phyloP scores from a whole-genome alignment of 2,329 filamentous ascomycete species.

The Fusarium virguliforme region DNA sequence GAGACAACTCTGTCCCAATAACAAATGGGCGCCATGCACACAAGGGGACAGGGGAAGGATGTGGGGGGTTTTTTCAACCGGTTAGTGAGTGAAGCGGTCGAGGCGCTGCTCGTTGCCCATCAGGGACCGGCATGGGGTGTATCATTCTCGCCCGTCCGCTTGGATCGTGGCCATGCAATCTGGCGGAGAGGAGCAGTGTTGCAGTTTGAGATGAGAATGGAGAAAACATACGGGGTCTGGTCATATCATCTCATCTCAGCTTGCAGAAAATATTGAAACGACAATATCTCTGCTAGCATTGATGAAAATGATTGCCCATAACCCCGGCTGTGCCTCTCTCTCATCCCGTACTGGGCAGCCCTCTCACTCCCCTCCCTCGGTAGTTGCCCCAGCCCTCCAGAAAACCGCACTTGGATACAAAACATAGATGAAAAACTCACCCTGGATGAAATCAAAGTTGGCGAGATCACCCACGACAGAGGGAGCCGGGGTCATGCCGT shows the following conservation, averaged over 20 bases:
- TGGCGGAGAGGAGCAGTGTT: conserved; percentile 23
- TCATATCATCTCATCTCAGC: conserved; percentile 8
- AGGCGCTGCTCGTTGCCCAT: conserved; percentile 37
- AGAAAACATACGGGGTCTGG: conserved; percentile 7
- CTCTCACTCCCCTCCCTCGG: conserved; percentile 9
- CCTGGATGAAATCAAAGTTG: conserved; percentile 66
- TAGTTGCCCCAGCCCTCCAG: neutral
- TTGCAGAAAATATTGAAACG: conserved; percentile 8
- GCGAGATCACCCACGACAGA: conserved; percentile 64
- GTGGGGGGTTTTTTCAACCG: conserved; percentile 28
- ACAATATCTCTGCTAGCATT: conserved; percentile 18
- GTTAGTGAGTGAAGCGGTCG: conserved; percentile 32
- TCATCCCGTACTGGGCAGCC: neutral
- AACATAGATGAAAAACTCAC: conserved; percentile 58
- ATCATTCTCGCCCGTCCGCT: conserved; percentile 42
- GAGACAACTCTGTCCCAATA: conserved; percentile 48
- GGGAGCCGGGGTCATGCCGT: conserved; percentile 59
- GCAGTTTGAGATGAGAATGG: conserved; percentile 23
- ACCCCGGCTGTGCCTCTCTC: conserved; percentile 9
- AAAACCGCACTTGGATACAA: neutral
- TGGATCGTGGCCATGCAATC: conserved; percentile 32
- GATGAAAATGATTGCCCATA: conserved; percentile 9
- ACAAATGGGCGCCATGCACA: conserved; percentile 33
- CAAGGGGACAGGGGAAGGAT: conserved; percentile 40
- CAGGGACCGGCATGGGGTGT: conserved; percentile 32